Conservation (phyloP, 1,284 basidiomycete species). For the Trichosporon coremiiforme region DNA sequence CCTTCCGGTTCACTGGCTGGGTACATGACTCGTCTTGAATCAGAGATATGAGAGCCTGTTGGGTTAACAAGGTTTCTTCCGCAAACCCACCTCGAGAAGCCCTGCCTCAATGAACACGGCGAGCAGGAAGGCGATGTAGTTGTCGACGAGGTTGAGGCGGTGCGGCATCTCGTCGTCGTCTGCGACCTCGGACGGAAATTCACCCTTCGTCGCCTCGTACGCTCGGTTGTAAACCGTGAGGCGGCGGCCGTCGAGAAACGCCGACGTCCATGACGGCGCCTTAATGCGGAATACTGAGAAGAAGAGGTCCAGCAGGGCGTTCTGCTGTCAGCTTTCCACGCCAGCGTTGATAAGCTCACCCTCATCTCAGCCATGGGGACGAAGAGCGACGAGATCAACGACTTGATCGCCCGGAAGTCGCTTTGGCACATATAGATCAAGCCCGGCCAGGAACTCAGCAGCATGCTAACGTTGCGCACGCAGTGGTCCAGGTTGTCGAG, state of each 20-base stretch:
- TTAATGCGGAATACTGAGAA: constrained; percentile 91
- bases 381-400: constrained; percentile 79
- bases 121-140: constrained; percentile 88
- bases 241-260: constrained; percentile 81
- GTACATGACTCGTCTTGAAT: constrained; percentile 69
- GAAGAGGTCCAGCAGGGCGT: constrained; percentile 89
- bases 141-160: constrained; percentile 81
- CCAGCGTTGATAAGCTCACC: constrained; percentile 59
- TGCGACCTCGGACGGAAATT: constrained; percentile 37
- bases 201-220: constrained; percentile 42
- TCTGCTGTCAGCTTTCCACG: constrained; percentile 60
- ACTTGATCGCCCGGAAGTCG: constrained; percentile 78
- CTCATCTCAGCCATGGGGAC: constrained; percentile 84
- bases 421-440: constrained; percentile 93
- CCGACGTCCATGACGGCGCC: constrained; percentile 83
- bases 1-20: constrained; percentile 70
- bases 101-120: constrained; percentile 85
- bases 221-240: constrained; percentile 63
- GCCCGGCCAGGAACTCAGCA: constrained; percentile 91
- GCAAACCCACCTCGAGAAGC: constrained; percentile 68
- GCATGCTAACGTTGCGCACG: constrained; percentile 74
- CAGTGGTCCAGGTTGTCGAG: constrained; percentile 75
- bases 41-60: constrained; percentile 77
- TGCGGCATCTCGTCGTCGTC: constrained; percentile 60
- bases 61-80: constrained; percentile 38